Evolutionary conservation across 768 basidiomycete genomes (phyloP).

Genomic region (Boletus sp.): DNA sequence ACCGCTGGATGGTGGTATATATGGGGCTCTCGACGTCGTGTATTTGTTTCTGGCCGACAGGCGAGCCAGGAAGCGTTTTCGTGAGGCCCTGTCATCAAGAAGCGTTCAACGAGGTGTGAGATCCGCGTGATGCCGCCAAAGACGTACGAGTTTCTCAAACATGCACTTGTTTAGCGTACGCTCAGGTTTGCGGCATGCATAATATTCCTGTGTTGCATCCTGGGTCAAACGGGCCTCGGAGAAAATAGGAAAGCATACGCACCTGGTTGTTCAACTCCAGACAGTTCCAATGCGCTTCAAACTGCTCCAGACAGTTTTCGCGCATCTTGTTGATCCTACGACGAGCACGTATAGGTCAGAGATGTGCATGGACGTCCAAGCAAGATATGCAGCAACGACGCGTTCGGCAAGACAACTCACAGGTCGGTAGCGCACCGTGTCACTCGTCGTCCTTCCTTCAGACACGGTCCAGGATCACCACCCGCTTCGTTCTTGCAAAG

Average conservation of each 20-base stretch:
- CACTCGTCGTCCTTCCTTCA: constrained; percentile 94
- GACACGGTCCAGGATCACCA: constrained; percentile 80
- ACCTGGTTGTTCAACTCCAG: constrained; percentile 95
- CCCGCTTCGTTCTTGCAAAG: constrained; percentile 93
- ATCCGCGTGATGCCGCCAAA: neutral
- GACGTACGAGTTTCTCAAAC: constrained; percentile 90
- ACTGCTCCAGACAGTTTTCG: constrained; percentile 84
- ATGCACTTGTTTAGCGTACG: constrained; percentile 88
- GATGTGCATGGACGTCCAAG: neutral
- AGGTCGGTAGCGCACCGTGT: constrained; percentile 93
- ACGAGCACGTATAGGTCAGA: neutral
- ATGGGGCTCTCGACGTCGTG: constrained; percentile 88
- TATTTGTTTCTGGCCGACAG: constrained; percentile 76
- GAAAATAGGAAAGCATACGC: constrained; percentile 26
- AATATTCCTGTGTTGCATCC: constrained; percentile 64
- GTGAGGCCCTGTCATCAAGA: constrained; percentile 66
- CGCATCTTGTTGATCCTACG: constrained; percentile 88
- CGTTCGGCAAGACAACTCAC: constrained; percentile 47
- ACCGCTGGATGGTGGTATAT: constrained; percentile 85
- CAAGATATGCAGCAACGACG: neutral
- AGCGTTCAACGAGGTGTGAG: neutral
- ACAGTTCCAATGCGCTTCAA: constrained; percentile 92
- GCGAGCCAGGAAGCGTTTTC: constrained; percentile 89
- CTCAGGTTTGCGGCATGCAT: constrained; percentile 86
- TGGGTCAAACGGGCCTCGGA: neutral